Evolutionary conservation across 2,329 filamentous ascomycete species (phyloP), one percentile per base, ranked within the genome.

Genomic region (Ascochyta pisi): DNA sequence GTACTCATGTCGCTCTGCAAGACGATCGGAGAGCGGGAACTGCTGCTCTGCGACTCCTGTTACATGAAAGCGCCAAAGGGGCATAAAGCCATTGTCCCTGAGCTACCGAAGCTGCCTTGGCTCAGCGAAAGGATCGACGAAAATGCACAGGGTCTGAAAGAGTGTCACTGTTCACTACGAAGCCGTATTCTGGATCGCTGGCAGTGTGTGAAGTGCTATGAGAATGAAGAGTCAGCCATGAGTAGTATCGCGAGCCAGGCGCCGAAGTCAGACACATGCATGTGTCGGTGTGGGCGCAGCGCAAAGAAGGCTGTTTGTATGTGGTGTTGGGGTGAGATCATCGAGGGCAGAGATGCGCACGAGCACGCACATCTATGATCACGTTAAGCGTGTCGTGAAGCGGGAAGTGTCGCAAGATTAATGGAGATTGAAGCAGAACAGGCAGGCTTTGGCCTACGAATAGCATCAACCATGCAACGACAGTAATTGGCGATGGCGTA

Each of bases 1-100:
- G 65, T 70, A 0, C 60, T 72, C 1, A 48, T 52, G 35, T 55
- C 68, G 2, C 64, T 74, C n/a, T 67, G 67, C 50, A 45, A 62
- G 6, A 49, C 63, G 9, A 61, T 62, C 26, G 67, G 73, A 45
- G 23, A 54, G 19, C 63, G 68, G 8, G 67, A 66, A 31, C 50
- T 62, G 10, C 29, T 26, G 19, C 19, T 61, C 10, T 67, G 64
- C 34, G 24, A 51, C 2, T 6, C 12, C 13, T 67, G 61, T 35
- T 61, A 61, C 22, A 19, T 24, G 6, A 10, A 44, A 5, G 55
- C 46, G 8, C 12, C 8, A 10, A 39, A 50, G 8, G 50, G 55
- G 6, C 37, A 48, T 24, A 37, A 47, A n/a, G n/a, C 37, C 12
- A 16, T 58, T 1, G 22, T 40, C 1, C 55, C 55, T 4, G 22